phyloP scores from a whole-genome alignment of 2,329 filamentous ascomycete genomes.

The Colletotrichum liaoningense region DNA sequence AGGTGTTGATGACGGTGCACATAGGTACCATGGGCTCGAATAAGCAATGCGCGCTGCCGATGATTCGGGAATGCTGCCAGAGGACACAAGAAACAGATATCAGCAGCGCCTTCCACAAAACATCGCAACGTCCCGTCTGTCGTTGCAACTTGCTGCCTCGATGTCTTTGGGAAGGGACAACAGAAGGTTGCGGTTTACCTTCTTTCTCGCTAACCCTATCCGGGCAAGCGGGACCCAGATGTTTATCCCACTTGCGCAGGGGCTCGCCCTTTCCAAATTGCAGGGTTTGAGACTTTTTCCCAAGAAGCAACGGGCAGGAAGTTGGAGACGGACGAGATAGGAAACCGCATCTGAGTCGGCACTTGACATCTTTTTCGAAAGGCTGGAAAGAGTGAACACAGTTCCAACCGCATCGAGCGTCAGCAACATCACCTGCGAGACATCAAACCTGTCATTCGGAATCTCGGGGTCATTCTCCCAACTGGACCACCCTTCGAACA shows the following conservation, averaged over 20 bases:
- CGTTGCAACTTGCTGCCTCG: neutral
- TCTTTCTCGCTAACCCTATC: slow-evolving; percentile 23
- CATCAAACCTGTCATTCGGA: neutral
- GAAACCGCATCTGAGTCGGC: neutral
- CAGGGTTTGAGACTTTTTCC: neutral
- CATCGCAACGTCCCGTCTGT: neutral
- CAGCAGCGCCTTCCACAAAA: neutral
- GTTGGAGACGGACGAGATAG: neutral
- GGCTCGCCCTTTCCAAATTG: slow-evolving; percentile 10
- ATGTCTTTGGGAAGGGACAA: neutral
- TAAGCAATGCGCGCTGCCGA: neutral
- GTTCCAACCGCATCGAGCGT: neutral
- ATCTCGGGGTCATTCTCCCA: neutral
- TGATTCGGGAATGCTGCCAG: neutral
- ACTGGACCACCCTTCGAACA: neutral
- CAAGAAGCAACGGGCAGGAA: slow-evolving; percentile 2
- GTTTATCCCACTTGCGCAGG: slow-evolving; percentile 17
- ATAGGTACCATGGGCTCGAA: neutral
- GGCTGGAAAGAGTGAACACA: neutral
- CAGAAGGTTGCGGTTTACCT: neutral
- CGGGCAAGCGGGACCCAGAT: slow-evolving; percentile 17
- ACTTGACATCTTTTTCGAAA: neutral
- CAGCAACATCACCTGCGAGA: neutral
- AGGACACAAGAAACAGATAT: neutral
- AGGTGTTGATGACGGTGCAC: neutral